These are phyloP conservation scores for Ceratocystis albifundus DNA, from an alignment of 2,329 filamentous ascomycete genomes.

Conservation along the genomic window DNA sequence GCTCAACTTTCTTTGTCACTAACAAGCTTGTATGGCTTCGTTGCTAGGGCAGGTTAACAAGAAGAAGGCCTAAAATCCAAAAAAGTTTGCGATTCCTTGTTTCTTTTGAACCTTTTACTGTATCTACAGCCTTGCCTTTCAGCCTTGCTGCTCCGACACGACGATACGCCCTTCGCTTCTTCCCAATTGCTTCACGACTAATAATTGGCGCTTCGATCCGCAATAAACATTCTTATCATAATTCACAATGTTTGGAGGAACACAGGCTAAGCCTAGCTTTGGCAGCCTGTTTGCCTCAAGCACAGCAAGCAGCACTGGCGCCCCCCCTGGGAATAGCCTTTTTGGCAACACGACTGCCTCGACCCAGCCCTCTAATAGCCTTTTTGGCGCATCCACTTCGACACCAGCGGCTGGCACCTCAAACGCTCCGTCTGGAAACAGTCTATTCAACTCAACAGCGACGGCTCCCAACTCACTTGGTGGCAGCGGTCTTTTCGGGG, in stretches of 20 bases:
- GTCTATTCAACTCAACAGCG: conserved; percentile 25
- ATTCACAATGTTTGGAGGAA: conserved; percentile 19
- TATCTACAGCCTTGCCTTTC: conserved; percentile 2
- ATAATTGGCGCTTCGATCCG: not conserved
- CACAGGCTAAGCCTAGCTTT: conserved; percentile 19
- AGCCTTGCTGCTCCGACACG: conserved; percentile 1
- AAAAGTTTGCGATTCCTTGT: conserved; percentile 10
- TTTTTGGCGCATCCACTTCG: conserved; percentile 27
- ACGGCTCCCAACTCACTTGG: conserved; percentile 25
- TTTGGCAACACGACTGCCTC: conserved; percentile 27
- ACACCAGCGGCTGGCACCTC: conserved; percentile 21
- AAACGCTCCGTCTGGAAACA: conserved; percentile 20
- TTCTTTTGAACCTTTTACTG: not conserved
- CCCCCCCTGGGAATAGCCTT: conserved; percentile 23
- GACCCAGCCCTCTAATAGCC: conserved; percentile 23
- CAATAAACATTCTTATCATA: not conserved
- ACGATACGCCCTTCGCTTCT: not conserved
- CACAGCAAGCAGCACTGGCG: conserved; percentile 21
- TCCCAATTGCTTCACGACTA: not conserved
- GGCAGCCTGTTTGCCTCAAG: conserved; percentile 19
- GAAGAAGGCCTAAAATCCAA: not conserved
- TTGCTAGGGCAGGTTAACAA: not conserved
- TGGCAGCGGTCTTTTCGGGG: conserved; percentile 31
- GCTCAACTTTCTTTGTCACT: not conserved
- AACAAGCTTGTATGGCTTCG: not conserved